phyloP scores from a whole-genome alignment of 1,139 yeast species.

The Pichia sp. region DNA sequence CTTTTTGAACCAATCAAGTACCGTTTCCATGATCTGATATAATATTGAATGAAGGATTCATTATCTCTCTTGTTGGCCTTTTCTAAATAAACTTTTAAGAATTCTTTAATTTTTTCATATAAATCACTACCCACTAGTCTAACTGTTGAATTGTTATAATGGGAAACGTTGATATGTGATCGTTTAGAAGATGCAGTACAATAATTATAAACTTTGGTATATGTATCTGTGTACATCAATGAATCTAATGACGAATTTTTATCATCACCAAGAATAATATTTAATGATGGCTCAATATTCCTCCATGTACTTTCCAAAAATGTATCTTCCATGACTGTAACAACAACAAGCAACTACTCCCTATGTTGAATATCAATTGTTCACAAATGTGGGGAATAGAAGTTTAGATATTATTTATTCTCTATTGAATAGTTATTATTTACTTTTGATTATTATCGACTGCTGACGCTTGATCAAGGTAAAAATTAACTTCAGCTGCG shows the following conservation, averaged over 20 bases:
- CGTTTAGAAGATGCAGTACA: conserved; percentile 70
- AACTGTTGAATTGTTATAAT: conserved; percentile 30
- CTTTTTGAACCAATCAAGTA: conserved; percentile 89
- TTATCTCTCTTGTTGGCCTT: conserved; percentile 42
- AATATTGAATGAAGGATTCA: conserved; percentile 75
- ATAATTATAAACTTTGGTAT: conserved; percentile 88
- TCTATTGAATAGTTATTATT: no score
- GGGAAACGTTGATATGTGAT: conserved; percentile 23
- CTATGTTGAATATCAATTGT: no score
- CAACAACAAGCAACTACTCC: no score
- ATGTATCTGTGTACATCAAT: conserved; percentile 59
- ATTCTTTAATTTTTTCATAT: conserved; percentile 63
- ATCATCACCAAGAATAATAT: conserved; percentile 62
- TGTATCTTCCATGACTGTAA: conserved; percentile 10
- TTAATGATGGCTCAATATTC: conserved; percentile 68
- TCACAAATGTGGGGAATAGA: no score
- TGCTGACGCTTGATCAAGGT: no score
- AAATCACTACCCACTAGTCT: conserved; percentile 80
- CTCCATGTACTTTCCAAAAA: conserved; percentile 63
- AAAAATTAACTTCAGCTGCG: no score
- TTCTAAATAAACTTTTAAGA: conserved; percentile 56
- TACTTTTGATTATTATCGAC: no score
- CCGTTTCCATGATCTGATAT: conserved; percentile 84
- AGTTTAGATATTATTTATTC: no score
- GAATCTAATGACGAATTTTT: conserved; percentile 63